Evolutionary conservation across 2,329 filamentous ascomycete species (phyloP).

Genomic region (Fusarium multiceps): DNA sequence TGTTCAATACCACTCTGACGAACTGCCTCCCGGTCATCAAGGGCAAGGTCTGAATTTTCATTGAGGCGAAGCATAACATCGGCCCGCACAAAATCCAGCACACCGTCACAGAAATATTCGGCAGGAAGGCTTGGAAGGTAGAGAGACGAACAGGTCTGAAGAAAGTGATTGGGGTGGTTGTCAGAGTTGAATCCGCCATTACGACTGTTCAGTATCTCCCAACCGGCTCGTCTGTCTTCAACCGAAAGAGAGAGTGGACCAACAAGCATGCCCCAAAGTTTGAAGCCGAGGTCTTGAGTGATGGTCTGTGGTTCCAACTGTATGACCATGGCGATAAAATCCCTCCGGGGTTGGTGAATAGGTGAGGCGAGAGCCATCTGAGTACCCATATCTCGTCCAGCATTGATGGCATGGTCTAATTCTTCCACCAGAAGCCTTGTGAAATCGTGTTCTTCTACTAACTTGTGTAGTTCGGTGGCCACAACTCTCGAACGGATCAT

Average conservation of each 20-base stretch:
- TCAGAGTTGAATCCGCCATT: constrained; percentile 55
- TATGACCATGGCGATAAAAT: constrained; percentile 69
- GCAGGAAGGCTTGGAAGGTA: constrained; percentile 69
- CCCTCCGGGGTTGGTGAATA: constrained; percentile 65
- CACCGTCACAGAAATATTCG: constrained; percentile 67
- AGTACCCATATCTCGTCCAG: constrained; percentile 52
- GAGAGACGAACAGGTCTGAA: constrained; percentile 63
- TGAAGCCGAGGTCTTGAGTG: constrained; percentile 67
- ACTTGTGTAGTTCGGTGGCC: constrained; percentile 63
- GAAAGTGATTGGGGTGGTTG: constrained; percentile 61
- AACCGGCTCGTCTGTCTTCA: constrained; percentile 73
- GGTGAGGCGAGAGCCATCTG: constrained; percentile 59
- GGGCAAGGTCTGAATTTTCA: constrained; percentile 56
- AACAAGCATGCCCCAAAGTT: constrained; percentile 79
- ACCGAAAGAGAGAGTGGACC: constrained; percentile 69
- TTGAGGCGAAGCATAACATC: constrained; percentile 61
- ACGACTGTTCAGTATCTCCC: constrained; percentile 71
- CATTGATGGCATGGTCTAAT: constrained; percentile 64
- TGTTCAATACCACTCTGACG: constrained; percentile 71
- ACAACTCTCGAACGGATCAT: constrained; percentile 59
- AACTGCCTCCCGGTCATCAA: constrained; percentile 64
- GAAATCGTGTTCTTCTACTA: constrained; percentile 71
- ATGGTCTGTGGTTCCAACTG: constrained; percentile 71
- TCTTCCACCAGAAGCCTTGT: constrained; percentile 72
- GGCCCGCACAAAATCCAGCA: constrained; percentile 71